These are phyloP conservation scores for Tolypocladium ophioglossoides DNA, from an alignment of 2,329 filamentous ascomycete species.

Conservation along the genomic window DNA sequence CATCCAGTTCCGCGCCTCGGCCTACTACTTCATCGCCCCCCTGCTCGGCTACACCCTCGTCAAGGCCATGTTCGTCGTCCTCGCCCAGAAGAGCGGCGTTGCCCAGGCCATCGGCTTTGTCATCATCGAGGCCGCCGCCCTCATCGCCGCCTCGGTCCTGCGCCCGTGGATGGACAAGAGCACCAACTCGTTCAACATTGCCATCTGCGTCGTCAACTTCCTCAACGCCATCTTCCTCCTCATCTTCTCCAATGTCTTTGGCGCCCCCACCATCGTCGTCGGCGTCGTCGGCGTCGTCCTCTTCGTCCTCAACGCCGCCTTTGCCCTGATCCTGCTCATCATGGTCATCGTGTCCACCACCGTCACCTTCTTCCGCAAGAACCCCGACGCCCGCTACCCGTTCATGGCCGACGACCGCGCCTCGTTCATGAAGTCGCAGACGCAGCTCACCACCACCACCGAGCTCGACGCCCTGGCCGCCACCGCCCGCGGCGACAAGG, in stretches of 20 bases:
- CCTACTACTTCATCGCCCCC: conserved; percentile 90
- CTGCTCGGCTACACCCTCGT: conserved; percentile 68
- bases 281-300: conserved; percentile 84
- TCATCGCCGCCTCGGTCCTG: conserved; percentile 69
- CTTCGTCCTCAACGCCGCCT: conserved; percentile 78
- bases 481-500: conserved; percentile 77
- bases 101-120: conserved; percentile 76
- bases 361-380: conserved; percentile 76
- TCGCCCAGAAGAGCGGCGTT: conserved; percentile 59
- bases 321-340: conserved; percentile 71
- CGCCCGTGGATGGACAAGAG: conserved; percentile 99
- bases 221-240: conserved; percentile 82
- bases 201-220: conserved; percentile 84
- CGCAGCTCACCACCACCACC: conserved; percentile 63
- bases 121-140: conserved; percentile 67
- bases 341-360: conserved; percentile 56
- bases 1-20: conserved; percentile 89
- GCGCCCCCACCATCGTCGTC: conserved; percentile 70
- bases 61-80: conserved; percentile 82
- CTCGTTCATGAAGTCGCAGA: conserved; percentile 95
- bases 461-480: conserved; percentile 85
- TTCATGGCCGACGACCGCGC: conserved; percentile 94
- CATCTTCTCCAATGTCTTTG: conserved; percentile 80
- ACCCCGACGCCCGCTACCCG: conserved; percentile 89
- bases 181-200: conserved; percentile 92